Conservation (phyloP, 2,329 filamentous ascomycete genomes). For the Huntiella omanensis region DNA sequence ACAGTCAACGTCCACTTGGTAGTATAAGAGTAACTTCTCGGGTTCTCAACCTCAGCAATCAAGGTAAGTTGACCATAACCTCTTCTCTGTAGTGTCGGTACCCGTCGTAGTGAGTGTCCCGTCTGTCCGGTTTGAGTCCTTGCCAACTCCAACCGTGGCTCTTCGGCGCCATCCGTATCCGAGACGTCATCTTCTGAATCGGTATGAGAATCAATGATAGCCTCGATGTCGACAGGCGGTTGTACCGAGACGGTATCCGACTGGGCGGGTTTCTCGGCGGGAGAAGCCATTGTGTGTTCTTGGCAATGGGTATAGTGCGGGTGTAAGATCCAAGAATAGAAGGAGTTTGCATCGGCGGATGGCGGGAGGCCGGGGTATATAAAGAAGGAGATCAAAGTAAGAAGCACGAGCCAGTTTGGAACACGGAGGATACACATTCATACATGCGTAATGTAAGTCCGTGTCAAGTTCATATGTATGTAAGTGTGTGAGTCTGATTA, state of each 20-base stretch:
- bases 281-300: neutral
- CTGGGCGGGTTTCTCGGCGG: neutral
- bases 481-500: too few relatives aligned
- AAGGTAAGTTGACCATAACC: slow-evolving; percentile 5
- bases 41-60: slow-evolving; percentile 60
- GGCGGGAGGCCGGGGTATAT: neutral
- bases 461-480: too few relatives aligned
- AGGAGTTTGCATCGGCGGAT: neutral
- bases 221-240: too few relatives aligned
- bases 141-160: neutral
- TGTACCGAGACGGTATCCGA: neutral
- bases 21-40: slow-evolving; percentile 50
- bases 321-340: neutral
- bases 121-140: slow-evolving; percentile 4
- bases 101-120: slow-evolving; percentile 3
- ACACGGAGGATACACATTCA: neutral
- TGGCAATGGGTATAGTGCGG: neutral
- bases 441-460: too few relatives aligned
- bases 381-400: neutral
- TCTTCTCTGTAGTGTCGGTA: slow-evolving; percentile 3
- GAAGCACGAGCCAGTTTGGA: neutral
- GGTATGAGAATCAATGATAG: neutral
- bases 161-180: neutral
- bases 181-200: neutral
- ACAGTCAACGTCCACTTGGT: slow-evolving; percentile 76